Conservation (phyloP, 148 eudicot species). For the Gaultheria prostrata region DNA sequence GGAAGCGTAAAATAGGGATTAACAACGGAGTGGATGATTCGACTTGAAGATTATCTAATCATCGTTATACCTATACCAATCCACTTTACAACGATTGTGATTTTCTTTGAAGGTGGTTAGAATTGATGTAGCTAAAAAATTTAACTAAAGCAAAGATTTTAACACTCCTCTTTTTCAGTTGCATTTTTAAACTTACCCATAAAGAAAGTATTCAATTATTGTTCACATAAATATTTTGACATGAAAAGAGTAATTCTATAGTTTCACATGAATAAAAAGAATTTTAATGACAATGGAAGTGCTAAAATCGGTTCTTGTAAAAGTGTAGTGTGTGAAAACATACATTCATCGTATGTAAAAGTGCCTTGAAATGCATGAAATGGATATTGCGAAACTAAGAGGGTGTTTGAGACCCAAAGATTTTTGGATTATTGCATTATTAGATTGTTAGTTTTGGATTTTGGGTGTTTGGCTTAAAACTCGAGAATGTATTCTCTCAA, state of each 20-base stretch:
- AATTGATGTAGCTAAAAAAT: neutral
- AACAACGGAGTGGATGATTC: neutral
- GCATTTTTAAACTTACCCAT: neutral
- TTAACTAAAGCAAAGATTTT: neutral
- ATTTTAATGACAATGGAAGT: neutral
- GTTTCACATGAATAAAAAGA: neutral
- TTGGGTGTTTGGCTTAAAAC: too few species aligned
- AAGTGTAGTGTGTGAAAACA: neutral
- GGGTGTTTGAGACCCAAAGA: too few species aligned
- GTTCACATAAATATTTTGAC: neutral
- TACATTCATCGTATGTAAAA: neutral
- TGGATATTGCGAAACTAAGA: too few species aligned
- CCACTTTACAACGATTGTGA: neutral
- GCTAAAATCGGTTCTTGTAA: neutral
- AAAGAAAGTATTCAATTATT: too few species aligned
- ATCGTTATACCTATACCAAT: neutral
- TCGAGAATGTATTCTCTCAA: too few species aligned
- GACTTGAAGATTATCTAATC: too few species aligned
- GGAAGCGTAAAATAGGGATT: neutral
- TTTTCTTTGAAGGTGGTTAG: neutral
- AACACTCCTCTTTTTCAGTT: neutral
- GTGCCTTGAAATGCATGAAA: neutral
- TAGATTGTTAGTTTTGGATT: too few species aligned
- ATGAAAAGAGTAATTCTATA: neutral
- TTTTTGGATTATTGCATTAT: too few species aligned